Evolutionary conservation across 2,329 filamentous ascomycete species (phyloP), one percentile per base, ranked within the genome.

Genomic region (Knufia fluminis): DNA sequence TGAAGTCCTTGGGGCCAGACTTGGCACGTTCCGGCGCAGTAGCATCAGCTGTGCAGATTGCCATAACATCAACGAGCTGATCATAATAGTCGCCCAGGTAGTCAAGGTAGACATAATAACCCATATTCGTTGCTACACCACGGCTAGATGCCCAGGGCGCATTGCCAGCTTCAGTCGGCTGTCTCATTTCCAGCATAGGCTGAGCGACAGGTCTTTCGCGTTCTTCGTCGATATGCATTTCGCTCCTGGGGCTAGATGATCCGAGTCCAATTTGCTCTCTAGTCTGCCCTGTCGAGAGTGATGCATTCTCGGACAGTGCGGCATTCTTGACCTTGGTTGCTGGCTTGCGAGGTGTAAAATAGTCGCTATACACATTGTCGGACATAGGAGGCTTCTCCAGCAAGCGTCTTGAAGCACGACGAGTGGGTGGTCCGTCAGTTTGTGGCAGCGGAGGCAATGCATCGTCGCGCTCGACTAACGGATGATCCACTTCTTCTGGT

Each of bases 101-200:
- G 16, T 67, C 63, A 9, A 74, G 65, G 20, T 66, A 64, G 38
- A 64, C 59, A 49, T 69, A 73, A 52, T 73, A 72, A 7, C 68
- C 67, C 20, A 67, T 52, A 36, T 65, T 62, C 49, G 66, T 72
- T 26, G 65, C 68, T 12, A 68, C 53, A 4, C 69, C 69, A 9
- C 26, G 42, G 10, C 16, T 19, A 19, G 16, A 3, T 4, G 12
- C 19, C 12, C 19, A 20, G 17, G 20, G 40, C 14, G 23, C 22
- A 16, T 28, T 22, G 24, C 3, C n/a, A 43, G 20, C 40, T 26
- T 4, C 7, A 16, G 6, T n/a, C n/a, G 26, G 7, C n/a, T 8
- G 22, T 23, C n/a, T 41, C 38, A 24, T 22, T 6, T 4, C 7
- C 9, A 22, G 9, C n/a, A 22, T 9, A 6, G 19, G 22, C 35